Percentiles rank a stretch among this genome's conserved stretches.
Evolutionary conservation across 2,329 filamentous ascomycete species (phyloP).

Genomic region (Thelonectria olida): DNA sequence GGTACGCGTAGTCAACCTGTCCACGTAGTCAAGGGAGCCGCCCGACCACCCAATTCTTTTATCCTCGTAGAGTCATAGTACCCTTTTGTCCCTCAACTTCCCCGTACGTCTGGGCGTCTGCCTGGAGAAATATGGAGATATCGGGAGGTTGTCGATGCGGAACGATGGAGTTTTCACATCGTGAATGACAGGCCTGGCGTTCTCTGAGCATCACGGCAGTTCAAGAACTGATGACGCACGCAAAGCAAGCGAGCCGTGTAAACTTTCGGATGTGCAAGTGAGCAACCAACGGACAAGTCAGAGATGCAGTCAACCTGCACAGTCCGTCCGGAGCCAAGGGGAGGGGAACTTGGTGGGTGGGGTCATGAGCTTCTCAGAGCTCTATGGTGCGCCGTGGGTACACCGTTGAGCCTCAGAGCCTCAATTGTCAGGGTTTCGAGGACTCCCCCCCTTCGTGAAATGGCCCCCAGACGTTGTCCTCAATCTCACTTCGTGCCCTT

Average conservation of each 20-base stretch:
- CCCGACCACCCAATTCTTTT: neutral
- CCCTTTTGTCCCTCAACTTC: neutral
- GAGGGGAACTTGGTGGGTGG: conserved; percentile 1
- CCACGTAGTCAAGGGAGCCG: conserved; percentile 11
- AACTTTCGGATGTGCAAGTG: neutral
- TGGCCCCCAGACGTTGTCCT: neutral
- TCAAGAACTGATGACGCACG: conserved; percentile 8
- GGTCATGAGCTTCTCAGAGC: neutral
- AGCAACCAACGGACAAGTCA: conserved; percentile 10
- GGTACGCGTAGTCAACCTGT: neutral
- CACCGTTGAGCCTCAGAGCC: too few species aligned
- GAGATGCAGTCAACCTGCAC: conserved; percentile 1
- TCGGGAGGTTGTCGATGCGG: neutral
- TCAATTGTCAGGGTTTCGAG: conserved; percentile 1
- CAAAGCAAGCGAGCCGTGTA: conserved; percentile 1
- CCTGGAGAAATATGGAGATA: conserved; percentile 18
- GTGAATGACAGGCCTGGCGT: conserved; percentile 4
- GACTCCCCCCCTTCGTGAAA: neutral
- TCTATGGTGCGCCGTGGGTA: too few species aligned
- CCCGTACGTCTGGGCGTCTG: conserved; percentile 4
- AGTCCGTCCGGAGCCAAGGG: neutral
- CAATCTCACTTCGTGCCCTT: neutral
- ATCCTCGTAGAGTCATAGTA: neutral
- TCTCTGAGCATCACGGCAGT: neutral
- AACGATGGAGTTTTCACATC: conserved; percentile 6